These are phyloP conservation scores for Fagus crenata DNA, from an alignment of 306 rosid genomes.

Conservation along the genomic window DNA sequence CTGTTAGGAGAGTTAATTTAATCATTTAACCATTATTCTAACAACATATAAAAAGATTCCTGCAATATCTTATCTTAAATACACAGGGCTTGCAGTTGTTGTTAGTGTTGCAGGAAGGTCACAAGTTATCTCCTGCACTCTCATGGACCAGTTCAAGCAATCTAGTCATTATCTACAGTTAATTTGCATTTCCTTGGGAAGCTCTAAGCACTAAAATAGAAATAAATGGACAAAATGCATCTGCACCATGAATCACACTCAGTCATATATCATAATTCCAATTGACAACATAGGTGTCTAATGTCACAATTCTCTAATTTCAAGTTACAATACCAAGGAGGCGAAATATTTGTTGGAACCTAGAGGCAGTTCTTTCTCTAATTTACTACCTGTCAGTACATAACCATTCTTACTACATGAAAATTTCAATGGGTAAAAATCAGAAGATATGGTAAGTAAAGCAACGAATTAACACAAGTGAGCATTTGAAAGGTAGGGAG, in stretches of 20 bases:
- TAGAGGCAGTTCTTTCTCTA: not conserved
- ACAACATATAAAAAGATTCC: no score
- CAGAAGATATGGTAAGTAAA: not conserved
- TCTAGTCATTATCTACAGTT: not conserved
- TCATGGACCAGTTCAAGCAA: no score
- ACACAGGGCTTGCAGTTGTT: no score
- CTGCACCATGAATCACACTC: not conserved
- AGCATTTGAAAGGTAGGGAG: not conserved
- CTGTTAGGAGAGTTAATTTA: no score
- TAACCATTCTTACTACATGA: slow-evolving; percentile 8
- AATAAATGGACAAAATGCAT: no score
- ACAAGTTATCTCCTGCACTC: no score
- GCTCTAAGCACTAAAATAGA: no score
- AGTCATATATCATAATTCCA: not conserved
- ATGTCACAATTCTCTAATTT: not conserved
- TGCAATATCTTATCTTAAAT: no score
- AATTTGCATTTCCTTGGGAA: not conserved
- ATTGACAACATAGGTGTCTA: not conserved
- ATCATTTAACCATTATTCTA: no score
- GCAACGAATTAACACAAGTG: slow-evolving; percentile 12
- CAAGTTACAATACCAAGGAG: not conserved
- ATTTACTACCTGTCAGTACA: slow-evolving; percentile 8
- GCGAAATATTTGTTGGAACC: not conserved
- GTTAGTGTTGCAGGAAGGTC: no score
- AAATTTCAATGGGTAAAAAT: slow-evolving; percentile 15